These are phyloP conservation scores for Rhodomyrtus tomentosa DNA, from an alignment of 345 rosid species.

Conservation along the genomic window DNA sequence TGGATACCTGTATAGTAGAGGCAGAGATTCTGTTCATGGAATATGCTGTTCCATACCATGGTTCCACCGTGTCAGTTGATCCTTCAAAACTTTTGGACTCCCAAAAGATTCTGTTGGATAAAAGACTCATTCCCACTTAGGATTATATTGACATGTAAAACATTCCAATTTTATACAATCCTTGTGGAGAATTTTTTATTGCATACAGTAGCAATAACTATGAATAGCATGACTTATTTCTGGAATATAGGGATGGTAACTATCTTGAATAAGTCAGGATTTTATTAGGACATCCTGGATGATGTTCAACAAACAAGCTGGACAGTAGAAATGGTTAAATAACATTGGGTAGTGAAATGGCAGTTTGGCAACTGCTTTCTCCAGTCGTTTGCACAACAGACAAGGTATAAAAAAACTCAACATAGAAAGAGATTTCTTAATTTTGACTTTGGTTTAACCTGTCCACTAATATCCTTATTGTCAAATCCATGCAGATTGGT, in stretches of 20 bases:
- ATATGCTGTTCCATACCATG: conserved; percentile 87
- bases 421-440: background rate
- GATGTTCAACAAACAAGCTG: background rate
- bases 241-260: background rate
- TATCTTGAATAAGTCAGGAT: background rate
- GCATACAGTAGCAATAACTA: background rate
- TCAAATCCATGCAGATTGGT: background rate
- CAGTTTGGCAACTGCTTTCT: background rate
- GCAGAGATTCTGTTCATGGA: conserved; percentile 44
- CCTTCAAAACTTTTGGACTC: conserved; percentile 89
- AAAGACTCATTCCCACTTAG: background rate
- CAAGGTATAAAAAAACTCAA: background rate
- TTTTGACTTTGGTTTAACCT: background rate
- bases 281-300: background rate
- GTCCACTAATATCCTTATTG: background rate
- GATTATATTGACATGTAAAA: background rate
- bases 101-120: conserved; percentile 69
- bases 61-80: conserved; percentile 57
- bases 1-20: conserved; percentile 48
- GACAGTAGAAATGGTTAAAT: background rate
- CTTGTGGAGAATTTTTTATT: background rate
- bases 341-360: background rate
- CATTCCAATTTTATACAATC: background rate
- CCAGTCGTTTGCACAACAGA: background rate
- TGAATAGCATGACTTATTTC: background rate